Conservation (phyloP, 805 yeast genomes). For the Grigorovia yakushimaensis region DNA sequence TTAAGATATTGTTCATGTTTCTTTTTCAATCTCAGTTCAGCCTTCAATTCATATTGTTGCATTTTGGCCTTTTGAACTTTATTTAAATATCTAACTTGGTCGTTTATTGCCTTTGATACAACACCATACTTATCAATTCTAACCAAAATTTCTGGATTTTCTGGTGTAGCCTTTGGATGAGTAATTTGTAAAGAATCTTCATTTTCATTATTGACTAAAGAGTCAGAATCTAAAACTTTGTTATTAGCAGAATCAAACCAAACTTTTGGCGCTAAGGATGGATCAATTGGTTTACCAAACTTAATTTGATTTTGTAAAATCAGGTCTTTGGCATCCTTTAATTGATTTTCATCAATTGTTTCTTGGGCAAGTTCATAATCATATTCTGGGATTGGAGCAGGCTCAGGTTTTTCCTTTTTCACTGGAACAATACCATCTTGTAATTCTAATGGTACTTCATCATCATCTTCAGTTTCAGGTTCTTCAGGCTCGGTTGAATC, state of each 20-base stretch:
- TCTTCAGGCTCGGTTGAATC: not conserved
- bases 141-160: slow-evolving; percentile 23
- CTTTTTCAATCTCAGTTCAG: slow-evolving; percentile 12
- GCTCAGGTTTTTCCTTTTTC: not conserved
- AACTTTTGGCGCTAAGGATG: slow-evolving; percentile 10
- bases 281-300: slow-evolving; percentile 10
- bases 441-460: not conserved
- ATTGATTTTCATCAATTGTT: slow-evolving; percentile 1
- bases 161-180: slow-evolving; percentile 18
- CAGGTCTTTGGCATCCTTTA: slow-evolving; percentile 7
- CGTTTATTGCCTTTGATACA: slow-evolving; percentile 24
- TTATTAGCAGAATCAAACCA: slow-evolving; percentile 2
- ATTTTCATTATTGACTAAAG: not conserved
- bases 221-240: not conserved
- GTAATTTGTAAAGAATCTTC: not conserved
- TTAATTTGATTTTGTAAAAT: slow-evolving; percentile 1
- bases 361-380: not conserved
- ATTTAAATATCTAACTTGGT: slow-evolving; percentile 18
- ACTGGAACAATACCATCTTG: not conserved
- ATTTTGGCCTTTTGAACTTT: slow-evolving; percentile 15
- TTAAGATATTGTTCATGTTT: slow-evolving; percentile 16
- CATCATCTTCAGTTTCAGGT: not conserved
- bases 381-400: not conserved
- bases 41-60: slow-evolving; percentile 8
- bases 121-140: slow-evolving; percentile 18